phyloP scores from a whole-genome alignment of 495 filamentous ascomycete species.

The Sporormia fimetaria region DNA sequence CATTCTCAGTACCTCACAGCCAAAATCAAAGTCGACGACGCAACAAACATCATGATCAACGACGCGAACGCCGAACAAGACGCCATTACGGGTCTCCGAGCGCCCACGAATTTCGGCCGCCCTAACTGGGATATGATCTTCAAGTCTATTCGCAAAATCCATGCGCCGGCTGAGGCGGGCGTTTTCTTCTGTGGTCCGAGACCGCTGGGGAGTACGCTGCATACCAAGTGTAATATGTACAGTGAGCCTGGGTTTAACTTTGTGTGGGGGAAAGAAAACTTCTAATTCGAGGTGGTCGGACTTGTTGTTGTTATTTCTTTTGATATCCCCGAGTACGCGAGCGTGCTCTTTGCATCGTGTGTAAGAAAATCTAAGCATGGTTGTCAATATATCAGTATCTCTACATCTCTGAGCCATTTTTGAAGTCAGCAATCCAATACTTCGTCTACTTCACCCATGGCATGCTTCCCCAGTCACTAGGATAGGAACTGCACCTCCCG shows the following conservation, averaged over 20 bases:
- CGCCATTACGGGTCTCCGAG: slow-evolving; percentile 61
- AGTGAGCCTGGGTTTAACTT: slow-evolving; percentile 60
- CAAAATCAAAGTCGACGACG: slow-evolving; percentile 68
- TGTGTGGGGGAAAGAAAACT: slow-evolving; percentile 71
- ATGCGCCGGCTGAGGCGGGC: slow-evolving; percentile 57
- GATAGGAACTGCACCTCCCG: too few species aligned
- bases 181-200: slow-evolving; percentile 76
- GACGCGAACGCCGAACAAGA: slow-evolving; percentile 69
- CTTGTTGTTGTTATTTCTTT: too few species aligned
- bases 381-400: too few species aligned
- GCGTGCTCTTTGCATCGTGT: too few species aligned
- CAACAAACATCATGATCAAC: slow-evolving; percentile 77
- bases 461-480: too few species aligned
- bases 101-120: slow-evolving; percentile 66
- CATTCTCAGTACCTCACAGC: slow-evolving; percentile 50
- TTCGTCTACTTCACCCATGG: too few species aligned
- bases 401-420: too few species aligned
- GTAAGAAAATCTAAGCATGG: too few species aligned
- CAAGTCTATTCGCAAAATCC: slow-evolving; percentile 60
- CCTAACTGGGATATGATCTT: slow-evolving; percentile 77
- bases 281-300: slow-evolving; percentile 44
- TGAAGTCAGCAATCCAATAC: too few species aligned
- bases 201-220: slow-evolving; percentile 53
- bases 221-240: slow-evolving; percentile 69
- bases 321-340: too few species aligned